Evolutionary conservation across 2,329 filamentous ascomycete species (phyloP), one percentile per base, ranked within the genome.

Genomic region (Colletotrichum sp.): DNA sequence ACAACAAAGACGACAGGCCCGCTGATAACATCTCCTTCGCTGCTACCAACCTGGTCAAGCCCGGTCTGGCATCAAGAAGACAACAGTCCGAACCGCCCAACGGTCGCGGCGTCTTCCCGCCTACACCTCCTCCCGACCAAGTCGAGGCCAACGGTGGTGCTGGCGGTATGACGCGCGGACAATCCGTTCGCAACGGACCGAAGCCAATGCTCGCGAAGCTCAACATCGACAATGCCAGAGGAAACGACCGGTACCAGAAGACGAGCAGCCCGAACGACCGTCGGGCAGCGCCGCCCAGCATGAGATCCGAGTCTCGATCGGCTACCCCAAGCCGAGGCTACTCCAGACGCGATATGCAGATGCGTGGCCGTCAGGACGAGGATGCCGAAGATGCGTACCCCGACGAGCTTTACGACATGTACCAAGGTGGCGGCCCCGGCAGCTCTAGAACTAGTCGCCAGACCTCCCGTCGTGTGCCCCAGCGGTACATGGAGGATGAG

Each of bases 91-190:
- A 97, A 82, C 95, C 95, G 10, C 95, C 95, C 1, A 92, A 91
- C 82, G 74, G 74, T 12, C 93, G 95, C 80, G 95, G 95, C 80
- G 91, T 96, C 77, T 98, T 99, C 87, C 97, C 97, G 21, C 97
- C 97, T n/a, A 99, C 97, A n/a, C 97, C 97, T 55, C 97, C 97
- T 8, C 97, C 97, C 7, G 97, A 99, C 87, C 91, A 92, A 77
- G 96, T 98, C 79, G 94, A 93, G 81, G 84, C 85, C 5, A 77
- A 83, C 8, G 79, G 80, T 59, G 69, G 72, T 28, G 28, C 24
- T n/a, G 68, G 36, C n/a, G 63, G 74, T 48, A 87, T 90, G 80
- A 90, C 86, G 78, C 88, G 92, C 26, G 91, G 87, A 68, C 88
- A 88, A 32, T 93, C 92, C n/a, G 90, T 93, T 65, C 90, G 91